Evolutionary conservation across 352 stramenopile genomes (phyloP).

Genomic region (Phytophthora podocarpi): DNA sequence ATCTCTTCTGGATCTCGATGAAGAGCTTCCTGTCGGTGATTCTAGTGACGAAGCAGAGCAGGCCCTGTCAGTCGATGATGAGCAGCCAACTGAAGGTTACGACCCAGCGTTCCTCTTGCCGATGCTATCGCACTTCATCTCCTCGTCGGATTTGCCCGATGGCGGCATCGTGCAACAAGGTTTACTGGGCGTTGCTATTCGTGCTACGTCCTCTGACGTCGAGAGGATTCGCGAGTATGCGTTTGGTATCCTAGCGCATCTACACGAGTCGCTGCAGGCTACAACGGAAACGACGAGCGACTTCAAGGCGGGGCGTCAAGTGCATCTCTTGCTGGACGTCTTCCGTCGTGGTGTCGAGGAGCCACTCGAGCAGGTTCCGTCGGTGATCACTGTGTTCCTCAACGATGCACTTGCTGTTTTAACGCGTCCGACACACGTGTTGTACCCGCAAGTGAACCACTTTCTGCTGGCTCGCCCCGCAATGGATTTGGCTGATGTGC

Average conservation of each 20-base stretch:
- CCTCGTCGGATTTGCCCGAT: constrained; percentile 67
- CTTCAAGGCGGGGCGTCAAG: constrained; percentile 77
- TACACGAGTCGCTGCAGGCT: constrained; percentile 73
- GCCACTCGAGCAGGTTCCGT: constrained; percentile 65
- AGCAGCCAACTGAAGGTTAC: constrained; percentile 41
- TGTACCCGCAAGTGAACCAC: constrained; percentile 85
- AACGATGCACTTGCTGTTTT: constrained; percentile 80
- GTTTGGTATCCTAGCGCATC: constrained; percentile 75
- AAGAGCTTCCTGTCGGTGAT: constrained; percentile 13
- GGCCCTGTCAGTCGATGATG: constrained; percentile 1
- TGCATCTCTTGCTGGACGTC: constrained; percentile 81
- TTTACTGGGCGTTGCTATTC: constrained; percentile 69
- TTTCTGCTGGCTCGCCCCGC: constrained; percentile 82
- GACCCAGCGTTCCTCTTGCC: constrained; percentile 80
- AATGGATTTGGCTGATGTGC: constrained; percentile 81
- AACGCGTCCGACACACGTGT: constrained; percentile 61
- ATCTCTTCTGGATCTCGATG: constrained; percentile 36
- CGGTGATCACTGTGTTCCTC: constrained; percentile 81
- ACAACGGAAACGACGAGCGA: constrained; percentile 52
- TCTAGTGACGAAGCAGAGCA: constrained; percentile 10
- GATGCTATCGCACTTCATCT: constrained; percentile 80
- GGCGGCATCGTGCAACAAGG: constrained; percentile 69
- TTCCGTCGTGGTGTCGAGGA: constrained; percentile 68
- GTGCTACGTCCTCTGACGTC: constrained; percentile 68
- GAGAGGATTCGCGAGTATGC: constrained; percentile 65